Conservation (phyloP, 2,329 filamentous ascomycete genomes). For the Epichloe gansuensis region DNA sequence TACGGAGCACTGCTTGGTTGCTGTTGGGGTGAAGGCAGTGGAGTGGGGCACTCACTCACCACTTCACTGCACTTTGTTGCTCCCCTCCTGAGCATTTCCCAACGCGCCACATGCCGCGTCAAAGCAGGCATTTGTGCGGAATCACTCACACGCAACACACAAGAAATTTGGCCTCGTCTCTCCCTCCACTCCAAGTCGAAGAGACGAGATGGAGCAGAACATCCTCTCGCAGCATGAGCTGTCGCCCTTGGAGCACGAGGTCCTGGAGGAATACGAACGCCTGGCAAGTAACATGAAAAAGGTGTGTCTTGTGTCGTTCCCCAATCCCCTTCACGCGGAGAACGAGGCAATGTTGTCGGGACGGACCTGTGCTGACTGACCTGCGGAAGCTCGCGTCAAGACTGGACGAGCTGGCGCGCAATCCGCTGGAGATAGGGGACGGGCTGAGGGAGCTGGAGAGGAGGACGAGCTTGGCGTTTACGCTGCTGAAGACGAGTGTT, state of each 20-base stretch:
- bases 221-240: slow-evolving; percentile 43
- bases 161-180: too few species aligned
- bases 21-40: too few species aligned
- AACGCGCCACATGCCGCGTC: too few species aligned
- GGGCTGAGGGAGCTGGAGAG: slow-evolving; percentile 78
- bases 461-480: slow-evolving; percentile 92
- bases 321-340: too few species aligned
- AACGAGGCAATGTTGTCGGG: too few species aligned
- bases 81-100: too few species aligned
- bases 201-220: slow-evolving; percentile 9
- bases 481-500: slow-evolving; percentile 90
- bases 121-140: too few species aligned
- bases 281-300: slow-evolving; percentile 85
- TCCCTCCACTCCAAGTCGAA: too few species aligned
- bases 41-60: too few species aligned
- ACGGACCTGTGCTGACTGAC: not conserved
- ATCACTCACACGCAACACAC: too few species aligned
- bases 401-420: slow-evolving; percentile 52
- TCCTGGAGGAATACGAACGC: slow-evolving; percentile 85
- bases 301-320: slow-evolving; percentile 33
- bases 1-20: too few species aligned
- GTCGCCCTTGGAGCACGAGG: slow-evolving; percentile 78
- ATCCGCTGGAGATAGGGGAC: slow-evolving; percentile 73
- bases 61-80: too few species aligned
- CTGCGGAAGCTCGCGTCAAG: slow-evolving; percentile 40